A percentile compares a stretch with the other conserved stretches of the same genome.
Evolutionary conservation across 179 eudicot genomes (phyloP).

Genomic region (Pouteria campechiana): DNA sequence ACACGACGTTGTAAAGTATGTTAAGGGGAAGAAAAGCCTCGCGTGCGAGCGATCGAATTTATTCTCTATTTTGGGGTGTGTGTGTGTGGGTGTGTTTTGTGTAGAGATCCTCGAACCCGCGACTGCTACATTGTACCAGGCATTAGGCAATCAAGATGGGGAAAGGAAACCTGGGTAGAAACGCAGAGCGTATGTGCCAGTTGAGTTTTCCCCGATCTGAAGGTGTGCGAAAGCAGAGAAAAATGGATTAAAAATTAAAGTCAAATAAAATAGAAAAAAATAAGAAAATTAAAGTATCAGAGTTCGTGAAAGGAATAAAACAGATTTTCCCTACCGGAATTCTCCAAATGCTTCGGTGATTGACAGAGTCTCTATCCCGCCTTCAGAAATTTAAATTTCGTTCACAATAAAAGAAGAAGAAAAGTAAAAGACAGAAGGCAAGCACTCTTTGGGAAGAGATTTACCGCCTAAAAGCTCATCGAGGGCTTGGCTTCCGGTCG

Average conservation of each 20-base stretch:
- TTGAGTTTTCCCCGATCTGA: conserved; percentile 90
- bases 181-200: conserved; percentile 90
- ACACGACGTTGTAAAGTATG: too few species aligned
- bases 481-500: conserved; percentile 87
- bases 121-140: too few species aligned
- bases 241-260: background rate
- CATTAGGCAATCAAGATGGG: background rate
- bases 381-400: conserved; percentile 17
- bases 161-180: conserved; percentile 53
- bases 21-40: too few species aligned
- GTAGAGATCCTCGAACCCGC: too few species aligned
- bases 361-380: conserved; percentile 72
- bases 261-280: background rate
- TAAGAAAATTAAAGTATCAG: background rate
- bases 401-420: background rate
- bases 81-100: too few species aligned
- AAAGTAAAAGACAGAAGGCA: background rate
- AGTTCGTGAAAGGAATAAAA: background rate
- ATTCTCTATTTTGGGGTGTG: too few species aligned
- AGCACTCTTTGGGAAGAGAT: background rate
- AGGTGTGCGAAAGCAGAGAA: background rate
- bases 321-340: conserved; percentile 43
- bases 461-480: conserved; percentile 86
- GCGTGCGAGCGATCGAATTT: too few species aligned
- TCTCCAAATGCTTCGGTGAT: conserved; percentile 95